A percentile compares a stretch with the other conserved stretches of the same genome.
Evolutionary conservation across 768 basidiomycete genomes (phyloP).

Genomic region (Hemileccinum impolitum): DNA sequence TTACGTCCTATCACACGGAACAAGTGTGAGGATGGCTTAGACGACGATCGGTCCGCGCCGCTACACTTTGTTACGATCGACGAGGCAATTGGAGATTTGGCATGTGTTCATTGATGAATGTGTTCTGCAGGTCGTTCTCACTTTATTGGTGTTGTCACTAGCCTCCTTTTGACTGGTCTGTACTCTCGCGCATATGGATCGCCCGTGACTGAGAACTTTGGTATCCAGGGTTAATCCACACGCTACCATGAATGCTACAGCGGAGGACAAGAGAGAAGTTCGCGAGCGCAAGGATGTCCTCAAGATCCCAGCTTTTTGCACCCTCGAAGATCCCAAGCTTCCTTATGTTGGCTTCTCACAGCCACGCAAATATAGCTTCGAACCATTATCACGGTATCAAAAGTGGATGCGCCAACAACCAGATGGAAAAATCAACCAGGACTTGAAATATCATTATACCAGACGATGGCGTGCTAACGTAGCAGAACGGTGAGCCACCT

Average conservation of each 20-base stretch:
- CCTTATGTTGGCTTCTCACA: slow-evolving; percentile 45
- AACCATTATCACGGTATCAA: slow-evolving; percentile 46
- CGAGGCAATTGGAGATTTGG: slow-evolving; percentile 69
- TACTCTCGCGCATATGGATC: background rate
- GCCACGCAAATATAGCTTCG: slow-evolving; percentile 39
- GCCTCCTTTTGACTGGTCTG: slow-evolving; percentile 70
- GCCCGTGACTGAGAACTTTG: slow-evolving; percentile 1
- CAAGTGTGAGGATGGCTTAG: slow-evolving; percentile 26
- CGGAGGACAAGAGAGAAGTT: slow-evolving; percentile 32
- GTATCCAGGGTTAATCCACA: slow-evolving; percentile 58
- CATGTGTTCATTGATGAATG: slow-evolving; percentile 32
- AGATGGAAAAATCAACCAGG: slow-evolving; percentile 17
- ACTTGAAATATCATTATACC: slow-evolving; percentile 59
- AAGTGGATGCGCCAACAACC: slow-evolving; percentile 32
- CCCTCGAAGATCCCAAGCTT: slow-evolving; percentile 23
- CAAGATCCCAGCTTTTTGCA: slow-evolving; percentile 47
- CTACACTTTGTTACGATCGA: slow-evolving; percentile 53
- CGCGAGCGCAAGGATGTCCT: slow-evolving; percentile 32
- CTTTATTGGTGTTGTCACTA: slow-evolving; percentile 21
- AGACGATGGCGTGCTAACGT: slow-evolving; percentile 35
- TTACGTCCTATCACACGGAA: slow-evolving; percentile 45
- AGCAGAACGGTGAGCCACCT: slow-evolving; percentile 49
- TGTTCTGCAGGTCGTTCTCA: slow-evolving; percentile 8
- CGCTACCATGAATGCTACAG: slow-evolving; percentile 31
- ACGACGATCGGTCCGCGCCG: slow-evolving; percentile 52